Evolutionary conservation across 2,329 filamentous ascomycete genomes (phyloP), one percentile per base, ranked within the genome.

Genomic region (Trichoderma sp.): DNA sequence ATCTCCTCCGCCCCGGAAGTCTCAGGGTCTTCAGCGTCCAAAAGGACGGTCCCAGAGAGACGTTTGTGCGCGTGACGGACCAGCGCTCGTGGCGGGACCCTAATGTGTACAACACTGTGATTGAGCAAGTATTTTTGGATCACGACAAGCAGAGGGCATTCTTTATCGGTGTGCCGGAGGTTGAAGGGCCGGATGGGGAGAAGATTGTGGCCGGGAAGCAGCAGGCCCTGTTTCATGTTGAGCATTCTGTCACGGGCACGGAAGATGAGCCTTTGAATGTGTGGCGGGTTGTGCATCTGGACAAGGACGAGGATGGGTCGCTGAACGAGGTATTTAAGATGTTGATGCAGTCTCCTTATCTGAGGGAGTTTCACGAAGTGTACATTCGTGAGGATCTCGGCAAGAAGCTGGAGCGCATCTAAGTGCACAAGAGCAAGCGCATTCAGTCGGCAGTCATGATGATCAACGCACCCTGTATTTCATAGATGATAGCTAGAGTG

Each of bases 1-100:
- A 59, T 15, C 41, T 69, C 43, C 30, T 67, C 21, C 67, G 65
- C 0, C 67, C 68, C 15, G 68, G 67, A 59, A 67, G 65, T 57
- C 57, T 64, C 14, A 50, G 64, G 14, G 50, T 69, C 57, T 65
- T 68, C n/a, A 55, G 66, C 57, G 17, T 63, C 14, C 51, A 62
- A 30, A 64, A 52, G 41, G 50, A 66, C 19, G 68, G 67, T 7
- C 56, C 62, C 21, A 41, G 48, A 39, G 68, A 69, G 55, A 68
- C 59, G 10, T 69, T 69, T 63, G 61, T 63, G 1, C 87, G 86
- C 0, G 86, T 90, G 55, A 78, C 79, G 44, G 88, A 90, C 47
- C 85, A 88, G 71, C 78, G 82, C 67, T 88, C 84, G 70, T 76
- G 90, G 60, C 85, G 80, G 69, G 86, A 67, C 55, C 51, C 50